Percentiles rank a stretch among this genome's conserved stretches.
phyloP scores from a whole-genome alignment of 208 protist species.

The Trypanosoma caninum region DNA sequence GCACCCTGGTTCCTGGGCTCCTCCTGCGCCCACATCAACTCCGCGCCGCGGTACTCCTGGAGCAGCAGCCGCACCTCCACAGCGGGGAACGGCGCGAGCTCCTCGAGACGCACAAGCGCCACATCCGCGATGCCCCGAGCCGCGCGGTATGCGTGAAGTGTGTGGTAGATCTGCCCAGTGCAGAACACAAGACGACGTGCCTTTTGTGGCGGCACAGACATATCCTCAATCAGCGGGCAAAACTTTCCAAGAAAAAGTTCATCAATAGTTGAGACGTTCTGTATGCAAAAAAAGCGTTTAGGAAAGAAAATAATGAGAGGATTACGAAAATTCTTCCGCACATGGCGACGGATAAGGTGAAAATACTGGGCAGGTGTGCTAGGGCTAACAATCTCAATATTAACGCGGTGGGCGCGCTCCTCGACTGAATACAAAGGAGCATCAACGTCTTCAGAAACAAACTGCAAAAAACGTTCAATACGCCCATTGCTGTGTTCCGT shows the following conservation, averaged over 20 bases:
- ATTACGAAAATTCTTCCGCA: conserved; percentile 98
- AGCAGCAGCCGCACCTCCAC: conserved; percentile 86
- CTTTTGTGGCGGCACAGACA: conserved; percentile 46
- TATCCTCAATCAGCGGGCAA: conserved; percentile 76
- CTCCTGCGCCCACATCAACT: conserved; percentile 96
- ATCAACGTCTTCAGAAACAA: conserved; percentile 92
- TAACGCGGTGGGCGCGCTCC: conserved; percentile 77
- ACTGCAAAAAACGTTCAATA: conserved; percentile 98
- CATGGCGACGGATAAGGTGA: conserved; percentile 97
- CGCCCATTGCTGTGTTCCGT: conserved; percentile 97
- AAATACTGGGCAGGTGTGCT: conserved; percentile 99
- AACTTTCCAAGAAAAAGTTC: conserved; percentile 66
- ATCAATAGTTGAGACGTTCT: conserved; percentile 73
- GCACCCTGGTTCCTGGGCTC: conserved; percentile 98
- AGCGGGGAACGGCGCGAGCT: conserved; percentile 97
- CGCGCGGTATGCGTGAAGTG: conserved; percentile 73
- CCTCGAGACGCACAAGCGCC: conserved; percentile 93
- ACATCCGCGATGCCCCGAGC: conserved; percentile 70
- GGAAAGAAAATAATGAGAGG: conserved; percentile 95
- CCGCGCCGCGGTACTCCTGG: conserved; percentile 83
- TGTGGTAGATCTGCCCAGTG: conserved; percentile 97
- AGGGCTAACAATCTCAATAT: conserved; percentile 91
- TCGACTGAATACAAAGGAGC: conserved; percentile 65
- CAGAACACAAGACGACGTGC: conserved; percentile 94
- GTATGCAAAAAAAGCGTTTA: conserved; percentile 88